Percentiles rank a stretch among this genome's conserved stretches.
phyloP scores from a whole-genome alignment of 352 stramenopile species.

The Phytophthora gonapodyides region DNA sequence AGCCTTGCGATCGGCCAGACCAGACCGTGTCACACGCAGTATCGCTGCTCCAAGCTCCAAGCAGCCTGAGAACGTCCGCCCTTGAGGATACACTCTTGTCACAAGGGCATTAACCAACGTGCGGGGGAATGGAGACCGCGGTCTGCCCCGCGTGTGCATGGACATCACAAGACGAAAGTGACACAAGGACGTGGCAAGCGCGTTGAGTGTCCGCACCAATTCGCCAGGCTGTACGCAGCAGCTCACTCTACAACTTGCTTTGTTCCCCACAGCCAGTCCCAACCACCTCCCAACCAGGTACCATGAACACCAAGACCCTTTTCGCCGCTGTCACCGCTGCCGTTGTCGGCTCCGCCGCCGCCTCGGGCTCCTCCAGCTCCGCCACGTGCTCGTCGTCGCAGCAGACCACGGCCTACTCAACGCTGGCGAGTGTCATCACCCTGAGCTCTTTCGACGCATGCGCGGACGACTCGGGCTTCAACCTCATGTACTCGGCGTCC shows the following conservation, averaged over 20 bases:
- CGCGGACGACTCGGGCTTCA: slow-evolving; percentile 13
- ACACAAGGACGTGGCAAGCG: background rate
- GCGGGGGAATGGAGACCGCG: background rate
- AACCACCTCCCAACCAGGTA: slow-evolving; percentile 5
- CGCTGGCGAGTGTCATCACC: slow-evolving; percentile 2
- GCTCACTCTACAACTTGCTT: slow-evolving; percentile 9
- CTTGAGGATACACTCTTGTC: too few species aligned
- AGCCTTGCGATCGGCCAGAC: background rate
- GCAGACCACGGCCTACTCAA: slow-evolving; percentile 6
- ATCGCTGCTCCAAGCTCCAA: too few species aligned
- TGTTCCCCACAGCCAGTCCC: slow-evolving; percentile 1
- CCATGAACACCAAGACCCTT: slow-evolving; percentile 7
- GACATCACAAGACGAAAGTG: background rate
- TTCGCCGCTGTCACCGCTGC: slow-evolving; percentile 1
- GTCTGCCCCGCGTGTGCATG: background rate
- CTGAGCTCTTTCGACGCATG: background rate
- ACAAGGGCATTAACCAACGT: too few species aligned
- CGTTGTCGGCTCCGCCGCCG: background rate
- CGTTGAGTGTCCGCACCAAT: background rate
- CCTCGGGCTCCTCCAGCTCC: slow-evolving; percentile 5
- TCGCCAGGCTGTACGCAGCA: too few species aligned
- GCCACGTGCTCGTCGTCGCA: background rate
- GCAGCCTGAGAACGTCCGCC: background rate
- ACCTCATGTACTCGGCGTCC: slow-evolving; percentile 6
- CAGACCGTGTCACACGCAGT: slow-evolving; percentile 1